Evolutionary conservation across 2,329 filamentous ascomycete genomes (phyloP).

Genomic region (Leptographium lundbergii): DNA sequence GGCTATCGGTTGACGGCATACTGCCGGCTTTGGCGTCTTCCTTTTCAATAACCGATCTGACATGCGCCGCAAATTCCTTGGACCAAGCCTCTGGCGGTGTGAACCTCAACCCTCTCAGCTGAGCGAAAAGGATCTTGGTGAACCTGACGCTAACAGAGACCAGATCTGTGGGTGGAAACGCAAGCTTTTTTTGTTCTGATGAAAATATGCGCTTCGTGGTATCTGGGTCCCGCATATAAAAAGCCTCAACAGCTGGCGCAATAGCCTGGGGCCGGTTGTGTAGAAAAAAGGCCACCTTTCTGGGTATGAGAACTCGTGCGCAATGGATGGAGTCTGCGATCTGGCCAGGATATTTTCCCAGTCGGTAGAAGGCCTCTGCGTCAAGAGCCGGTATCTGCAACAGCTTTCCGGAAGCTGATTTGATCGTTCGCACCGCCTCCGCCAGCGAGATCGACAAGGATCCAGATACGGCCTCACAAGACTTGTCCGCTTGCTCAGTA

Average conservation of each 20-base stretch:
- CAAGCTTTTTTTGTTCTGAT: conserved; percentile 13
- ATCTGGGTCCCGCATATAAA: conserved; percentile 80
- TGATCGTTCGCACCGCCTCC: conserved; percentile 52
- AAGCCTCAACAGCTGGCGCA: conserved; percentile 74
- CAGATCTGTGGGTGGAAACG: conserved; percentile 66
- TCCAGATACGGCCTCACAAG: background rate
- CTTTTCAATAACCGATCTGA: conserved; percentile 13
- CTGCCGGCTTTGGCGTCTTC: background rate
- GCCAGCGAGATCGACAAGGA: conserved; percentile 39
- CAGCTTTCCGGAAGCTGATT: conserved; percentile 40
- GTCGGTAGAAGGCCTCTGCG: conserved; percentile 79
- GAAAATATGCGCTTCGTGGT: conserved; percentile 56
- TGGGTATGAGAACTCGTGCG: conserved; percentile 59
- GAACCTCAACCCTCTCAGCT: conserved; percentile 79
- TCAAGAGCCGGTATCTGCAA: conserved; percentile 65
- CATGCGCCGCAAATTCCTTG: conserved; percentile 17
- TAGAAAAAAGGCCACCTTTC: conserved; percentile 69
- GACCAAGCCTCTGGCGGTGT: conserved; percentile 45
- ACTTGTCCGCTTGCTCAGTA: background rate
- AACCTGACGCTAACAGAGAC: conserved; percentile 70
- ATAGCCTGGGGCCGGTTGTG: conserved; percentile 64
- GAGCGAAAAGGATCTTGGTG: conserved; percentile 81
- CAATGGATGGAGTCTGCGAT: conserved; percentile 67
- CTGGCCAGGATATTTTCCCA: conserved; percentile 70
- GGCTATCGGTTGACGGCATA: background rate